These are phyloP conservation scores for Ophiosphaerella herpotricha DNA, from an alignment of 2,329 filamentous ascomycete species.

Conservation along the genomic window DNA sequence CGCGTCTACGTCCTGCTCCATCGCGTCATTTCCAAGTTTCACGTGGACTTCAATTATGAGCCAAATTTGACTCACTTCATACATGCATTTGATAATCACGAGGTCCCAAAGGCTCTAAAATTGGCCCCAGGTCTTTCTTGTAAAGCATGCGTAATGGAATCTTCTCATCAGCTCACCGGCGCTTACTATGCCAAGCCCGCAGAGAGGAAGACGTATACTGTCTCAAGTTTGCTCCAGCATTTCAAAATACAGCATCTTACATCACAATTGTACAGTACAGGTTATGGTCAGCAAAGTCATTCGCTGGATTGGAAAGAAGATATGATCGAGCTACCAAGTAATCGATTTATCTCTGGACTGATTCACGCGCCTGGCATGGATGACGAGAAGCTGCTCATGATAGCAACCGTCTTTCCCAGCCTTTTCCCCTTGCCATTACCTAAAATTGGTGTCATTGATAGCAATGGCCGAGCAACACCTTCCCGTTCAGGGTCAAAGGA, in stretches of 20 bases:
- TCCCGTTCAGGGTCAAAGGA: slow-evolving; percentile 38
- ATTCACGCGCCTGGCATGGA: slow-evolving; percentile 61
- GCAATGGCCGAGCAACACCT: slow-evolving; percentile 30
- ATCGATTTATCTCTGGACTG: slow-evolving; percentile 54
- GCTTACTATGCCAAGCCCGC: slow-evolving; percentile 43
- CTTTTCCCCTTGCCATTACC: slow-evolving; percentile 51
- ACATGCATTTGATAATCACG: slow-evolving; percentile 49
- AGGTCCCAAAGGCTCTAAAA: slow-evolving; percentile 50
- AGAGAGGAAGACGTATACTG: slow-evolving; percentile 48
- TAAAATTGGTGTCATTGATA: slow-evolving; percentile 46
- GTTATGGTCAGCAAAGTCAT: slow-evolving; percentile 24
- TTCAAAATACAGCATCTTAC: slow-evolving; percentile 61
- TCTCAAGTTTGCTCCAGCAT: slow-evolving; percentile 64
- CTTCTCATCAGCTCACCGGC: slow-evolving; percentile 32
- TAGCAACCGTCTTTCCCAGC: slow-evolving; percentile 57
- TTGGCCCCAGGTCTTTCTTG: slow-evolving; percentile 52
- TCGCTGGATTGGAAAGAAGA: slow-evolving; percentile 62
- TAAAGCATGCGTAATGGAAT: slow-evolving; percentile 45
- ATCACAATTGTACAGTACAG: slow-evolving; percentile 21
- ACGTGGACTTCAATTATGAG: slow-evolving; percentile 60
- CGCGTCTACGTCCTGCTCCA: slow-evolving; percentile 68
- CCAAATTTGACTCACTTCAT: slow-evolving; percentile 62
- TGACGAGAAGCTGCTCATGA: slow-evolving; percentile 57
- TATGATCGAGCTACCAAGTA: slow-evolving; percentile 65
- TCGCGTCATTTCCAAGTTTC: slow-evolving; percentile 64